Conservation (phyloP, 2,329 filamentous ascomycete species). For the Verticillium tricorpus region DNA sequence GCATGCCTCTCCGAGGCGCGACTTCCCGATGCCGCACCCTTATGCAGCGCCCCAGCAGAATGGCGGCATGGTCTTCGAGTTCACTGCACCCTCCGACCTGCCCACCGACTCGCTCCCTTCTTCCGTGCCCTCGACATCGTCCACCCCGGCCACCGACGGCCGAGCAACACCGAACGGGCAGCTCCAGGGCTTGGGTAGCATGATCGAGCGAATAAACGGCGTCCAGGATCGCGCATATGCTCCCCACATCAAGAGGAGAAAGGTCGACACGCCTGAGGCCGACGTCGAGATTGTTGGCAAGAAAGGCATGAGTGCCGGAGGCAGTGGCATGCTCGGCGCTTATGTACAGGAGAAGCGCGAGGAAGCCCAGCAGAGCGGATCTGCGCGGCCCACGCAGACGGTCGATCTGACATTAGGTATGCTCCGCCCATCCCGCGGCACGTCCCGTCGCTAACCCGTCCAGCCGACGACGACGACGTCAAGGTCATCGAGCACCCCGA, state of each 20-base stretch:
- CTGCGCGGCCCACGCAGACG: constrained; percentile 29
- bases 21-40: constrained; percentile 5
- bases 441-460: neutral
- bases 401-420: constrained; percentile 56
- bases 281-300: constrained; percentile 34
- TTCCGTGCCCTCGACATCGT: constrained; percentile 25
- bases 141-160: constrained; percentile 21
- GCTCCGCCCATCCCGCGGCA: constrained; percentile 12
- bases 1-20: neutral
- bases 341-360: constrained; percentile 59
- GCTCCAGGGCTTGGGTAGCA: constrained; percentile 43
- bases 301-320: constrained; percentile 37
- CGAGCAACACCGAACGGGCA: constrained; percentile 10
- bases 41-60: constrained; percentile 18
- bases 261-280: constrained; percentile 40
- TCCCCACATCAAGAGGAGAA: constrained; percentile 63
- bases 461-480: constrained; percentile 48
- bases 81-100: constrained; percentile 29
- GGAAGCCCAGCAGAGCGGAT: constrained; percentile 29
- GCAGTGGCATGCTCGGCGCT: constrained; percentile 57
- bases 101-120: constrained; percentile 22
- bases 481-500: constrained; percentile 54
- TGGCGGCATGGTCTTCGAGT: constrained; percentile 36
- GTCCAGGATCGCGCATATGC: constrained; percentile 60
- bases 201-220: constrained; percentile 74